phyloP scores from a whole-genome alignment of 257 asterid species.

The Ocimum tenuiflorum region DNA sequence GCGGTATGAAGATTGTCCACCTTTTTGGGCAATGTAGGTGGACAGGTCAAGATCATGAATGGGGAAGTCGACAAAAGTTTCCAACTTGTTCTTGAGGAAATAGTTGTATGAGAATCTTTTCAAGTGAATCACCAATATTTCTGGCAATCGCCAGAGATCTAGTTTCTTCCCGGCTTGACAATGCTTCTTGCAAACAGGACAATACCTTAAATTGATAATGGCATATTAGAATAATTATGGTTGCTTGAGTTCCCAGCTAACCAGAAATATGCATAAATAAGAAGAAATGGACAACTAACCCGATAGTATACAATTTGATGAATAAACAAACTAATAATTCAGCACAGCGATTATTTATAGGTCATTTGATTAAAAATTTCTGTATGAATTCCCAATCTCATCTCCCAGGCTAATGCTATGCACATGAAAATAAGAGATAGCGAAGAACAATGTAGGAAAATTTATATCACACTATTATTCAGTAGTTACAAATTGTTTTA shows the following conservation, averaged over 20 bases:
- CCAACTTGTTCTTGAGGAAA: constrained; percentile 71
- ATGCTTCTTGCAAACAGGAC: constrained; percentile 80
- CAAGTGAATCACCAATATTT: constrained; percentile 81
- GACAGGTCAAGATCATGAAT: constrained; percentile 72
- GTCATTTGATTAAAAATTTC: too few relatives aligned
- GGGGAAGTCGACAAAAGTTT: constrained; percentile 78
- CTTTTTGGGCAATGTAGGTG: constrained; percentile 46
- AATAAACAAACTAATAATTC: not conserved
- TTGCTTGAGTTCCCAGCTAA: constrained; percentile 9
- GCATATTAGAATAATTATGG: constrained; percentile 15
- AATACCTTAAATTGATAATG: constrained; percentile 44
- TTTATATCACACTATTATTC: not conserved
- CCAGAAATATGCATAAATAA: constrained; percentile 2
- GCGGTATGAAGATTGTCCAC: constrained; percentile 43
- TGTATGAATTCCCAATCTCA: not conserved
- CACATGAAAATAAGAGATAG: not conserved
- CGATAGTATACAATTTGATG: not conserved
- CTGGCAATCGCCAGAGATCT: constrained; percentile 92
- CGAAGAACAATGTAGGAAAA: not conserved
- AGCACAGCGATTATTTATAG: not conserved
- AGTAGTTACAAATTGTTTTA: not conserved
- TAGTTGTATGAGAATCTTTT: constrained; percentile 84
- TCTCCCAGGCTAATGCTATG: constrained; percentile 1
- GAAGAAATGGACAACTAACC: constrained; percentile 8
- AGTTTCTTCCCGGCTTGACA: constrained; percentile 86